A percentile compares a stretch with the other conserved stretches of the same genome.
Evolutionary conservation across 1,284 basidiomycete genomes (phyloP).

Genomic region (Cutaneotrichosporon daszewskae): DNA sequence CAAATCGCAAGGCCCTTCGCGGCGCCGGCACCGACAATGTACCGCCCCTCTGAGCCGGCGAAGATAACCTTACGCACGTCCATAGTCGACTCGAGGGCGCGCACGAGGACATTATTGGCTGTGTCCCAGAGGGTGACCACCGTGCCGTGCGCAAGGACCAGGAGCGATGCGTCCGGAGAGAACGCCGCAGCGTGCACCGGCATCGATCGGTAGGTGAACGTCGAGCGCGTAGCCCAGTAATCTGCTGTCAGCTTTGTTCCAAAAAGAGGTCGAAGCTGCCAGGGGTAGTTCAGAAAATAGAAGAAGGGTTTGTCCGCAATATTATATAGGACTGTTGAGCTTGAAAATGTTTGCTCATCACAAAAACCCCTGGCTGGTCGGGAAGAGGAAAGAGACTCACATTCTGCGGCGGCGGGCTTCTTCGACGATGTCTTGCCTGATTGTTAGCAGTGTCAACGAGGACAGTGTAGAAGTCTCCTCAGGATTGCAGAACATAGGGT

Average conservation of each 20-base stretch:
- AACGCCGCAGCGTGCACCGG: constrained; percentile 64
- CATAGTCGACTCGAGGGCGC: constrained; percentile 57
- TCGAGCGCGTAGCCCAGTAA: constrained; percentile 70
- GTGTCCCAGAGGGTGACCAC: constrained; percentile 76
- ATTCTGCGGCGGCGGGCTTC: constrained; percentile 29
- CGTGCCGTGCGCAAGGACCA: constrained; percentile 66
- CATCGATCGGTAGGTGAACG: constrained; percentile 63
- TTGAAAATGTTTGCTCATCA: constrained; percentile 47
- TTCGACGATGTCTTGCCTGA: constrained; percentile 34
- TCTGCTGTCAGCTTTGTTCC: constrained; percentile 50
- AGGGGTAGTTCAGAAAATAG: constrained; percentile 42
- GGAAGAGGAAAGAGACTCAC: constrained; percentile 31
- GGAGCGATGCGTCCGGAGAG: constrained; percentile 79
- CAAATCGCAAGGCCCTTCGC: constrained; percentile 61
- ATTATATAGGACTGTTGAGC: constrained; percentile 49
- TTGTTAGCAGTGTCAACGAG: neutral
- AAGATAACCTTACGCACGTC: constrained; percentile 40
- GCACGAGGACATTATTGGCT: constrained; percentile 59
- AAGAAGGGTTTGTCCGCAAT: constrained; percentile 46
- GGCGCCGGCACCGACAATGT: constrained; percentile 56
- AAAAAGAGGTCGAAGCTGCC: constrained; percentile 1
- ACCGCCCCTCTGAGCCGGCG: constrained; percentile 46
- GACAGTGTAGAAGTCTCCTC: constrained; percentile 15
- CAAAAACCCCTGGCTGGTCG: constrained; percentile 18
- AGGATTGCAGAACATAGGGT: constrained; percentile 49